These are phyloP conservation scores for Phytopythium chamaehyphon DNA, from an alignment of 352 stramenopile species.

Conservation along the genomic window DNA sequence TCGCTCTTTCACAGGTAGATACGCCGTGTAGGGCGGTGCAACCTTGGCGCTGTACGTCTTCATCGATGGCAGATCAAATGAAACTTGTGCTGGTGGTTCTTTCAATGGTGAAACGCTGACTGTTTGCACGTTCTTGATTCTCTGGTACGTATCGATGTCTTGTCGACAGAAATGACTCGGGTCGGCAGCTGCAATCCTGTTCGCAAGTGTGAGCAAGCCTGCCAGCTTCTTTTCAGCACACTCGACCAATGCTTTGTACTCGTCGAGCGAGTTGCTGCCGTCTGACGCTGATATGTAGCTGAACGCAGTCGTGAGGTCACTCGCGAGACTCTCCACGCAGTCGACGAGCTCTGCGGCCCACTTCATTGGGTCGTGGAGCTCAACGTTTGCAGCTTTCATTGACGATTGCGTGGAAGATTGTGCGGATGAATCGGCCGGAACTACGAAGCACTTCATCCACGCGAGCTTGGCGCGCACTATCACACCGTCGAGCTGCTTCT, in stretches of 20 bases:
- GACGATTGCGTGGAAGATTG: constrained; percentile 8
- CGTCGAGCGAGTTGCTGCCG: constrained; percentile 23
- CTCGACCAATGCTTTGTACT: constrained; percentile 46
- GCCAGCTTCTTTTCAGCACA: constrained; percentile 41
- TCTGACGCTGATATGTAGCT: not conserved
- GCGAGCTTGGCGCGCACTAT: constrained; percentile 53
- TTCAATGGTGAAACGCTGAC: not conserved
- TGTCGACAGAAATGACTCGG: constrained; percentile 7
- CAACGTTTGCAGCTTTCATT: not conserved
- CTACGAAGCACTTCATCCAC: constrained; percentile 60
- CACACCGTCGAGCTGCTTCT: constrained; percentile 30
- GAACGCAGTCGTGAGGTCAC: constrained; percentile 16
- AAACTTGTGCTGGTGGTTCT: constrained; percentile 9
- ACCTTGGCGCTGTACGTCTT: constrained; percentile 55
- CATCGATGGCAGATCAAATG: constrained; percentile 66
- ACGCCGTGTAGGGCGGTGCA: constrained; percentile 58
- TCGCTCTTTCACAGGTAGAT: constrained; percentile 22
- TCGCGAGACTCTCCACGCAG: constrained; percentile 35
- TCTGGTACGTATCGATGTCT: constrained; percentile 1
- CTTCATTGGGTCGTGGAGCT: not conserved
- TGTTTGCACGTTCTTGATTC: not conserved
- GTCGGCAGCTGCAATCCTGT: not conserved
- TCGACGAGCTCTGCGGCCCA: constrained; percentile 33
- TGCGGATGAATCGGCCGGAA: not conserved
- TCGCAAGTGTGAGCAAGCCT: constrained; percentile 14